Conservation (phyloP, 208 protist species). For the Leishmania aethiopica region DNA sequence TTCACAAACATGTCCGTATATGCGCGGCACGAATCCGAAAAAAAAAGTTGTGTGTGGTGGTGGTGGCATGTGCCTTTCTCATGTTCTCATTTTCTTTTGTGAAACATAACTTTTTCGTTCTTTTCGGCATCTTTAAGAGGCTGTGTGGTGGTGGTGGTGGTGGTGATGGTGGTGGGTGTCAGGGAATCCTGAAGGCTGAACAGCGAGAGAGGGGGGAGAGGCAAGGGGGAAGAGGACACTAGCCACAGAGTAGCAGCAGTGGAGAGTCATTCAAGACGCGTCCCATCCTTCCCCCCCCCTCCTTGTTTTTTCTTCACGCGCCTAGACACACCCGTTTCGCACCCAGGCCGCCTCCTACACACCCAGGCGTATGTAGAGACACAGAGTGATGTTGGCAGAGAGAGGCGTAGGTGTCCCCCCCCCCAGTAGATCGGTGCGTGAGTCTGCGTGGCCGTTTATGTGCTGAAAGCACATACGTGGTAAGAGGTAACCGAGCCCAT, state of each 20-base stretch:
- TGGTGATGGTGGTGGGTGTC: not conserved
- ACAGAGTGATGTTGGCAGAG: not conserved
- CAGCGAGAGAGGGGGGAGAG: not conserved
- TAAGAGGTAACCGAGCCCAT: not conserved
- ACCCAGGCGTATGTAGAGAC: not conserved
- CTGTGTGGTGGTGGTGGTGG: too few species aligned
- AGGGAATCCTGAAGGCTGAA: not conserved
- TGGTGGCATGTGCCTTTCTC: too few species aligned
- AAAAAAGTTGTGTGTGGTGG: too few species aligned
- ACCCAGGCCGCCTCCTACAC: not conserved
- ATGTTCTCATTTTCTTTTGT: too few species aligned
- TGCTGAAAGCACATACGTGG: not conserved
- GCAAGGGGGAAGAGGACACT: slow-evolving; percentile 17
- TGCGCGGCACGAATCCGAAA: not conserved
- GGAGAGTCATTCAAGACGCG: not conserved
- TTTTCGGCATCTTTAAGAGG: too few species aligned
- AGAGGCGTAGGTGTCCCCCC: not conserved
- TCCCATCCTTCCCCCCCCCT: not conserved
- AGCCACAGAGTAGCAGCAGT: slow-evolving; percentile 10
- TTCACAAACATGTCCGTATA: not conserved
- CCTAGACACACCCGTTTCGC: not conserved
- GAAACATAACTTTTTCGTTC: too few species aligned
- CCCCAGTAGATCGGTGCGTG: not conserved
- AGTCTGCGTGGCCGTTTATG: not conserved
- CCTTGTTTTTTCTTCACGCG: not conserved